phyloP scores from a whole-genome alignment of 441 rosid genomes.

The Euphorbia celastroides region DNA sequence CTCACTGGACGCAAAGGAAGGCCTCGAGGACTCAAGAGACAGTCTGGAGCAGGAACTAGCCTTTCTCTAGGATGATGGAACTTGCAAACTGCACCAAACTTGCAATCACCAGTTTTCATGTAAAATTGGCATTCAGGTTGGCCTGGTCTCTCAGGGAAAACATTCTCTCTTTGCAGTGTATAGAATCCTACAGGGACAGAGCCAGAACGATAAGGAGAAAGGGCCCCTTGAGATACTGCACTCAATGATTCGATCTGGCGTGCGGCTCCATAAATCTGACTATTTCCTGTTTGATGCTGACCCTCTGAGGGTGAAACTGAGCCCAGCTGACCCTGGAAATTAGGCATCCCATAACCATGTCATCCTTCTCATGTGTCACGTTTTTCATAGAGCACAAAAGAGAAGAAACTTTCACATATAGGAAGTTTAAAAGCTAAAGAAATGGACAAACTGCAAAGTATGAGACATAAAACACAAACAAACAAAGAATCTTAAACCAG shows the following conservation, averaged over 20 bases:
- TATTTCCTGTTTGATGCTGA: conserved; percentile 51
- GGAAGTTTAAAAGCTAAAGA: background rate
- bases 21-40: conserved; percentile 81
- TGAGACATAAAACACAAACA: background rate
- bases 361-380: conserved; percentile 17
- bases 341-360: conserved; percentile 20
- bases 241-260: conserved; percentile 49
- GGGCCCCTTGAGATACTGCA: conserved; percentile 54
- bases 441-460: background rate
- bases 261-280: conserved; percentile 54
- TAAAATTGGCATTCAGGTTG: conserved; percentile 96
- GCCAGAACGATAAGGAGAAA: conserved; percentile 49
- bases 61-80: conserved; percentile 98
- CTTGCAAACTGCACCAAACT: conserved; percentile 92
- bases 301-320: conserved; percentile 83
- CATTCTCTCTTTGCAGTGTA: conserved; percentile 75
- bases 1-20: conserved; percentile 95
- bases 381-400: conserved; percentile 7
- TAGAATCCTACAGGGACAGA: conserved; percentile 61
- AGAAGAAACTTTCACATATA: conserved; percentile 10
- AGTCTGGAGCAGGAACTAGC: conserved; percentile 85
- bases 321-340: conserved; percentile 75
- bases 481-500: background rate
- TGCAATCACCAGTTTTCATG: conserved; percentile 98
- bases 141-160: conserved; percentile 98